These are phyloP conservation scores for Aureobasidium pullulans DNA, from an alignment of 2,329 filamentous ascomycete species.

Conservation along the genomic window DNA sequence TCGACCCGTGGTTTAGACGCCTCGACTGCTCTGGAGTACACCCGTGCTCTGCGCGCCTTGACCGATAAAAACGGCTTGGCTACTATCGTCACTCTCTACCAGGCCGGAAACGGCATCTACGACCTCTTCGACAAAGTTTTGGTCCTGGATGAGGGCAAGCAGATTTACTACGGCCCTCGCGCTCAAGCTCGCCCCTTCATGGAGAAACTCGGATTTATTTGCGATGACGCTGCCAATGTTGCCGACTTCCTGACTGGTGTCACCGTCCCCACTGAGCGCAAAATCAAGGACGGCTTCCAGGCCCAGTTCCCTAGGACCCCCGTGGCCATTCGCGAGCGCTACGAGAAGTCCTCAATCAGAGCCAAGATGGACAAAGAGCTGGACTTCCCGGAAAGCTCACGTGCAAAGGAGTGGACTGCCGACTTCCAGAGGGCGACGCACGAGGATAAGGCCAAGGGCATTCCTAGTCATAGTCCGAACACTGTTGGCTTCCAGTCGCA, in stretches of 20 bases:
- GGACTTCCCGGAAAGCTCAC: slow-evolving; percentile 45
- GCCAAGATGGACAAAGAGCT: slow-evolving; percentile 49
- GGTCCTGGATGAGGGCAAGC: slow-evolving; percentile 57
- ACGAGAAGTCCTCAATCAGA: slow-evolving; percentile 47
- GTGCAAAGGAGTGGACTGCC: slow-evolving; percentile 43
- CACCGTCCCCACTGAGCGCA: slow-evolving; percentile 48
- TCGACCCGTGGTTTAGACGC: slow-evolving; percentile 59
- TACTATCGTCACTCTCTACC: slow-evolving; percentile 59
- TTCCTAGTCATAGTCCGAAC: slow-evolving; percentile 48
- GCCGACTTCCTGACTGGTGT: slow-evolving; percentile 61
- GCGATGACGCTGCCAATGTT: slow-evolving; percentile 54
- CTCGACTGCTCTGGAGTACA: slow-evolving; percentile 52
- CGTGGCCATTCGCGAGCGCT: slow-evolving; percentile 39
- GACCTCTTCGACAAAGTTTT: slow-evolving; percentile 64
- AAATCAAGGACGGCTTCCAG: slow-evolving; percentile 37
- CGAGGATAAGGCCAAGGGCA: slow-evolving; percentile 47
- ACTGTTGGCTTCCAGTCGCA: slow-evolving; percentile 51
- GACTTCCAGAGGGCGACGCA: slow-evolving; percentile 48
- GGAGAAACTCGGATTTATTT: slow-evolving; percentile 57
- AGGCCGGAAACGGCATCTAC: slow-evolving; percentile 64
- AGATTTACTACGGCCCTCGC: slow-evolving; percentile 58
- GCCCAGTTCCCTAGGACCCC: slow-evolving; percentile 38
- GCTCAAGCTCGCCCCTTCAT: slow-evolving; percentile 56
- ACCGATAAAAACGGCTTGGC: slow-evolving; percentile 55
- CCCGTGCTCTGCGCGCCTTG: slow-evolving; percentile 55